phyloP scores from a whole-genome alignment of 2,329 filamentous ascomycete species.

The Tolypocladium guangdongense region DNA sequence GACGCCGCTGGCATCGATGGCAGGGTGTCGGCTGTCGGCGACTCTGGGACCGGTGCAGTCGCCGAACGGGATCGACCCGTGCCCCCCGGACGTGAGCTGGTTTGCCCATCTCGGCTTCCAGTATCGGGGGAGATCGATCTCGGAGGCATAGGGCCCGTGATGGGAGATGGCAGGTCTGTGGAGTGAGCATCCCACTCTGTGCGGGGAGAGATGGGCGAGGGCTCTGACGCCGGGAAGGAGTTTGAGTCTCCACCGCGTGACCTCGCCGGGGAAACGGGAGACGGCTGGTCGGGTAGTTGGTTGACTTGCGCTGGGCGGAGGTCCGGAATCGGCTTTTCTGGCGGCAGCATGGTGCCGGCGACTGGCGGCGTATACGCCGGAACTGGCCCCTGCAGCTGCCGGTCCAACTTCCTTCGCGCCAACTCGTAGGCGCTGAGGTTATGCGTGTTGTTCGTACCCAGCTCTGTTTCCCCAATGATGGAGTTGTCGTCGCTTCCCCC shows the following conservation, averaged over 20 bases:
- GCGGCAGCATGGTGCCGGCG: slow-evolving; percentile 12
- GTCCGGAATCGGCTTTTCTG: slow-evolving; percentile 19
- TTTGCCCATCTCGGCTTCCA: slow-evolving; percentile 5
- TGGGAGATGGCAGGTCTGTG: slow-evolving; percentile 31
- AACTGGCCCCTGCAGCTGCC: slow-evolving; percentile 38
- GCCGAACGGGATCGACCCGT: slow-evolving; percentile 5
- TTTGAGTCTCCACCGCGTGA: slow-evolving; percentile 15
- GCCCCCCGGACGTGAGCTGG: background rate
- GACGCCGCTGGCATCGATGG: slow-evolving; percentile 4
- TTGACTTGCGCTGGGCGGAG: slow-evolving; percentile 1
- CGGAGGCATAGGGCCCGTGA: slow-evolving; percentile 19
- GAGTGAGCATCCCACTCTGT: slow-evolving; percentile 29
- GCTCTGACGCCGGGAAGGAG: slow-evolving; percentile 29
- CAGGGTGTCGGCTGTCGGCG: background rate
- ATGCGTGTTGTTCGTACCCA: slow-evolving; percentile 28
- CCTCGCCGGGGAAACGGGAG: slow-evolving; percentile 9
- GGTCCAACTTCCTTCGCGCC: slow-evolving; percentile 37
- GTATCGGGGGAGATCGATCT: slow-evolving; percentile 11
- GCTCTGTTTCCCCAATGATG: slow-evolving; percentile 26
- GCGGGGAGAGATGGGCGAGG: slow-evolving; percentile 38
- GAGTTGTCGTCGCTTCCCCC: slow-evolving; percentile 24
- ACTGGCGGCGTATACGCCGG: slow-evolving; percentile 36
- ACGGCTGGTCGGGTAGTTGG: slow-evolving; percentile 8
- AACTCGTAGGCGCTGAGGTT: slow-evolving; percentile 38
- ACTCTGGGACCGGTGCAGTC: background rate